Evolutionary conservation across 2,329 filamentous ascomycete genomes (phyloP).

Genomic region (Septoria petroselini): DNA sequence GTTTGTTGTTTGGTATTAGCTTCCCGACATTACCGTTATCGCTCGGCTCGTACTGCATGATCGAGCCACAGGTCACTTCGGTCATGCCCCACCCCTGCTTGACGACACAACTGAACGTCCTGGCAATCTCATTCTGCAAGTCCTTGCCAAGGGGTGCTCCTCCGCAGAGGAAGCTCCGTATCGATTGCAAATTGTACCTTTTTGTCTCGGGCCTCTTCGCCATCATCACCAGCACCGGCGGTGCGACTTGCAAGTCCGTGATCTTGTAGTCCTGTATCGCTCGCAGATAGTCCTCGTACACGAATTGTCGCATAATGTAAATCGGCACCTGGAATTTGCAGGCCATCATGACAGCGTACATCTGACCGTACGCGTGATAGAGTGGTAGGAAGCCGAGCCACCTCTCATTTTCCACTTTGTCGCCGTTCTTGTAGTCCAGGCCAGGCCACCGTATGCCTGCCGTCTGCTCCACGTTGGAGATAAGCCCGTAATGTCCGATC

Average conservation of each 20-base stretch:
- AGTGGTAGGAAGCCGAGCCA: conserved; percentile 49
- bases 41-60: conserved; percentile 37
- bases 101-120: conserved; percentile 38
- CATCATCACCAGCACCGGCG: conserved; percentile 46
- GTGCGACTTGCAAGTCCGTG: conserved; percentile 43
- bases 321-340: conserved; percentile 47
- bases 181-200: conserved; percentile 42
- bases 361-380: conserved; percentile 49
- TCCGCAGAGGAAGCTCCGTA: conserved; percentile 43
- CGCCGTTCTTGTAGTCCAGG: conserved; percentile 34
- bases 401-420: conserved; percentile 39
- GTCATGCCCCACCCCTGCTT: conserved; percentile 43
- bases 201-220: conserved; percentile 44
- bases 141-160: conserved; percentile 45
- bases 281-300: conserved; percentile 41
- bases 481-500: conserved; percentile 33
- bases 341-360: conserved; percentile 43
- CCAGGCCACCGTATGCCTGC: conserved; percentile 34
- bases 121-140: conserved; percentile 42
- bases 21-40: conserved; percentile 41
- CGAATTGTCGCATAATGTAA: conserved; percentile 45
- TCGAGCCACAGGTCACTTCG: conserved; percentile 43
- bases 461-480: conserved; percentile 46
- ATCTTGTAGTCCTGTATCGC: conserved; percentile 40
- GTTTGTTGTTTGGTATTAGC: conserved; percentile 41